Evolutionary conservation across 352 stramenopile genomes (phyloP), one percentile per base, ranked within the genome.

Genomic region (Phytophthora cactorum): DNA sequence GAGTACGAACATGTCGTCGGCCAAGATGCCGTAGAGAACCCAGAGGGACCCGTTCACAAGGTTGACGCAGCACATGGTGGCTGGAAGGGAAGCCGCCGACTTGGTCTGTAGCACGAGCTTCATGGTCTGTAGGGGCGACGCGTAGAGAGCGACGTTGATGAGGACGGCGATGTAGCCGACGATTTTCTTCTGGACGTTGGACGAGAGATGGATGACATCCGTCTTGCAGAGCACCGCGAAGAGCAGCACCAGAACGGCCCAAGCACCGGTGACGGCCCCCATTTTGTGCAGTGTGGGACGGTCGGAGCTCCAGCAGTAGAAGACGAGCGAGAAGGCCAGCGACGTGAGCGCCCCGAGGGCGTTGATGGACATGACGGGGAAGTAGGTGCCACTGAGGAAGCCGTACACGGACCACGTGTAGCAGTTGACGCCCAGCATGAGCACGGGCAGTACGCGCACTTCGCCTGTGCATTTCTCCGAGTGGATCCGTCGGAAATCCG

Each of bases 1-100:
- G 34, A 78, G 50, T 39, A 78, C 63, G 63, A 78, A 75, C 53
- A 78, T 71, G 32, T 78, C 67, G 54, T 68, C 44, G 58, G 66
- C 55, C 27, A 75, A 46, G 29, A 73, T 57, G 12, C 62, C 61
- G 54, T 70, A 68, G 3, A 72, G 25, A 2, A 69, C 44, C 72
- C 68, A 79, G 17, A 79, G 43, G 25, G 64, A 65, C 5, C 61
- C 68, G 47, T 71, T 71, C 11, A 66, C 64, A n/a, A 75, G 47
- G 15, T 70, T 74, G 1, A 75, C 67, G 36, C 70, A 59, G 67
- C 63, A 75, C 52, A 76, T 64, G 1, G 64, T 60, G 55, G 66
- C 61, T 6, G 72, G 72, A 3, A 79, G 51, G 2, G 63, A 74
- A 29, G 63, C 72, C 4, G 68, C 52, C 62, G 71, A 79, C 47